phyloP scores from a whole-genome alignment of 192 early-diverging fungal species.

The Backusella sp. region DNA sequence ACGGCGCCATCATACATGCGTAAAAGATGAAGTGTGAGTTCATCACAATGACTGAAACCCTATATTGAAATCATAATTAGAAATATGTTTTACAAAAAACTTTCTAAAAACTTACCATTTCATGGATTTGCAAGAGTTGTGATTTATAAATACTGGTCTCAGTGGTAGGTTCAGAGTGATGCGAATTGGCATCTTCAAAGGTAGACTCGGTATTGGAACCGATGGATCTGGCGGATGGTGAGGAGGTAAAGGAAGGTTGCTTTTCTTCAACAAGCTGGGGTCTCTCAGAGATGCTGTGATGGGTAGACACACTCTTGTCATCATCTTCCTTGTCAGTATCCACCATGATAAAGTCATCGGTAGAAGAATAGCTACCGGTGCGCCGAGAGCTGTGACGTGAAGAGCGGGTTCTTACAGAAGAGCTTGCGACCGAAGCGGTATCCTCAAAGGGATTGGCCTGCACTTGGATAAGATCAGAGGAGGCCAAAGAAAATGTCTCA shows the following conservation, averaged over 20 bases:
- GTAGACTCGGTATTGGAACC: not conserved
- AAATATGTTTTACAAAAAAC: not conserved
- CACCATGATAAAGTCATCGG: conserved; percentile 1
- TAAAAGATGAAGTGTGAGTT: not conserved
- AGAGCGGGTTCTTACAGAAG: not conserved
- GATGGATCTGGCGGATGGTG: not conserved
- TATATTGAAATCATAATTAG: not conserved
- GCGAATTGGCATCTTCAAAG: not conserved
- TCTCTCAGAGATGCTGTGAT: not conserved
- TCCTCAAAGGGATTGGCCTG: not conserved
- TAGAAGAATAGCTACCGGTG: not conserved
- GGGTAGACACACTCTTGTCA: not conserved
- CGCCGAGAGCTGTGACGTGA: not conserved
- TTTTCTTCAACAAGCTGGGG: not conserved
- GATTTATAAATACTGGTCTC: not conserved
- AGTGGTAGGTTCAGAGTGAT: not conserved
- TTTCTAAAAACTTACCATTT: not conserved
- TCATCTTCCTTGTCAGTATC: not conserved
- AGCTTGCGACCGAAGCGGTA: not conserved
- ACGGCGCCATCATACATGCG: not conserved
- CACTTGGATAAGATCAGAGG: not conserved
- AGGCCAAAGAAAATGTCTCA: not conserved
- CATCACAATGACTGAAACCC: not conserved
- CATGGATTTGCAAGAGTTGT: not conserved
- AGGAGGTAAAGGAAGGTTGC: not conserved